A percentile compares a stretch with the other conserved stretches of the same genome.
These are phyloP conservation scores for Postia placenta DNA, from an alignment of 768 basidiomycete species.

Conservation along the genomic window DNA sequence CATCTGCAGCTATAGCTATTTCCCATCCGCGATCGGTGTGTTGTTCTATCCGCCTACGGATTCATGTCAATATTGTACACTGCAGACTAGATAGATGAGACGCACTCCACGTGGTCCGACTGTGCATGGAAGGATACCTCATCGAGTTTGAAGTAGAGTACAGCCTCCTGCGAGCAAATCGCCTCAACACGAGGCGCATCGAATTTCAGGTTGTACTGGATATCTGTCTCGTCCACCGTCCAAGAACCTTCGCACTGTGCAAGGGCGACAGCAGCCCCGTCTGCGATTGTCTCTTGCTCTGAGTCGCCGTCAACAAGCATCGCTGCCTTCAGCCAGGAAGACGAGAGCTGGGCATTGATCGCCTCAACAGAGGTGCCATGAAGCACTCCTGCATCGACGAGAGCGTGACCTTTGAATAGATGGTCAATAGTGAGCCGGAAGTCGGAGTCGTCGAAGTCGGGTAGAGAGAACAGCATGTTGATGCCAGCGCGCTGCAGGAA, in stretches of 20 bases:
- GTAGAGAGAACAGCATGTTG: constrained; percentile 23
- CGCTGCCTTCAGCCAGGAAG: constrained; percentile 12
- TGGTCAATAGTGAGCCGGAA: constrained; percentile 16
- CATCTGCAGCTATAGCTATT: constrained; percentile 18
- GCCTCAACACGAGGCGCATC: constrained; percentile 18
- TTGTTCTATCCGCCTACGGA: not conserved
- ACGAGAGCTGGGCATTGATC: constrained; percentile 14
- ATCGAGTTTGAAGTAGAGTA: constrained; percentile 18
- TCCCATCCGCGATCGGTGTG: constrained; percentile 14
- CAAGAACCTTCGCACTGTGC: constrained; percentile 16
- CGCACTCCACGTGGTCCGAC: not conserved
- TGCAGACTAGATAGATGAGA: not conserved
- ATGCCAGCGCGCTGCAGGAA: constrained; percentile 18
- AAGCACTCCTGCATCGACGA: not conserved
- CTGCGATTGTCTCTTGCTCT: not conserved
- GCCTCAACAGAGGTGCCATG: constrained; percentile 8
- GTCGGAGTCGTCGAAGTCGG: constrained; percentile 18
- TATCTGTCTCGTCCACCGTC: constrained; percentile 2
- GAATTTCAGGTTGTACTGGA: constrained; percentile 17
- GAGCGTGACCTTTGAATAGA: constrained; percentile 4
- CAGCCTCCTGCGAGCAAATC: constrained; percentile 20
- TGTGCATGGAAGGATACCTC: constrained; percentile 9
- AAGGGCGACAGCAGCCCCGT: constrained; percentile 8
- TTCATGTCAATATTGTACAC: not conserved
- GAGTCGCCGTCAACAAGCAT: constrained; percentile 3